Conservation (phyloP, 78 protist genomes). For the Neovahlkampfia damariscottae region DNA sequence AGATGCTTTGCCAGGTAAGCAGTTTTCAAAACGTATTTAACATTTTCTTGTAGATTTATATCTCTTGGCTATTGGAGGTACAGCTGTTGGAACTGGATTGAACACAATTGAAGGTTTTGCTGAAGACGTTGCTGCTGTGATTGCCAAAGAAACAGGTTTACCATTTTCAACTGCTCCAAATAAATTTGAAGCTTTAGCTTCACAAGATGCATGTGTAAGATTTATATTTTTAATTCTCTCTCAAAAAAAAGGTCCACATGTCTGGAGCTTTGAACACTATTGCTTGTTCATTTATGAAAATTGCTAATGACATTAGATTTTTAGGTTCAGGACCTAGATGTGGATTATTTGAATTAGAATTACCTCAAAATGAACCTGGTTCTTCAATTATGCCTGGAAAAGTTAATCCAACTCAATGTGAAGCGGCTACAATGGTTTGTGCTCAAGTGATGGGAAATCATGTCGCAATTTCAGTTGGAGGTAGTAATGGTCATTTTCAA, state of each 20-base stretch:
- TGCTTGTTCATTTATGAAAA: slow-evolving; percentile 69
- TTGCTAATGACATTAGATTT: slow-evolving; percentile 86
- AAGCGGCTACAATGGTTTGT: slow-evolving; percentile 89
- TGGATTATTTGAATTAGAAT: slow-evolving; percentile 74
- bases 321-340: slow-evolving; percentile 87
- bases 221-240: too few species aligned
- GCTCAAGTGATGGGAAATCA: slow-evolving; percentile 92
- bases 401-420: slow-evolving; percentile 93
- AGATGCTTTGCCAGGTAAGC: slow-evolving; percentile 40
- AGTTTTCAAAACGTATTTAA: too few species aligned
- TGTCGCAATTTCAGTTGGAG: slow-evolving; percentile 73
- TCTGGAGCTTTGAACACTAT: slow-evolving; percentile 67
- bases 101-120: slow-evolving; percentile 73
- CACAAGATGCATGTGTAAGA: slow-evolving; percentile 65
- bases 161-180: slow-evolving; percentile 77
- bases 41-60: too few species aligned
- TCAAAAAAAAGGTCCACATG: too few species aligned
- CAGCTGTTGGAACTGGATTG: slow-evolving; percentile 92
- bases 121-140: slow-evolving; percentile 35
- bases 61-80: slow-evolving; percentile 85
- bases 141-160: slow-evolving; percentile 57
- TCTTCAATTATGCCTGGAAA: slow-evolving; percentile 83
- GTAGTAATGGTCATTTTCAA: slow-evolving; percentile 80
- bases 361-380: slow-evolving; percentile 95
- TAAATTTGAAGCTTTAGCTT: slow-evolving; percentile 80